Base-by-base conservation (phyloP, 108 stramenopile species). In the Pseudonitzschia multistriata region DNA sequence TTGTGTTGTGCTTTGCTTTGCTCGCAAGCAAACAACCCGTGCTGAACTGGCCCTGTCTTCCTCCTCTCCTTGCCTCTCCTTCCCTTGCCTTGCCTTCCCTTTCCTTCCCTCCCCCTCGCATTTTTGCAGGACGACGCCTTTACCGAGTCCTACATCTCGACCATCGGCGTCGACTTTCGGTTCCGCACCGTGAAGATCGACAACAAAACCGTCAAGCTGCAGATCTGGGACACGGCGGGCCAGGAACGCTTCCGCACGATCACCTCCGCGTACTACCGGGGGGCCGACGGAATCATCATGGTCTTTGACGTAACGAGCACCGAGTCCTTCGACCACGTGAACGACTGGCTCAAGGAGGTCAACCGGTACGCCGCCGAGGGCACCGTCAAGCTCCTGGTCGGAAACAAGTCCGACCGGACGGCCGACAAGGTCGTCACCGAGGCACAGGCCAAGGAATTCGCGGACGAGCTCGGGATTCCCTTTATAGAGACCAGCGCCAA, bases 341-440 rank as follows among this genome's bases (percentile, higher is more conserved):
- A 98, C 89, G 95, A 97, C 77, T 99, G 99, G 99, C 85, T 99
- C 39, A 96, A 98, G 76, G 99, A 99, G 79, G 98, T 98, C 74
- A 97, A 98, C 83, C 81, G 97, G 71, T 98, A 99, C 79, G 98
- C 97, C 21, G 94, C 90, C 14, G 97, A 97, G 75, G 98, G 98
- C 72, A 97, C 98, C 59, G 98, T 98, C 86, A 99, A 97, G 83
- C 96, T 99, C 42, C 88, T 99, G 31, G 97, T 99, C 31, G 99
- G 99, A 52, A 99, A 99, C 88, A 99, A 99, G 90, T 93, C 90
- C 78, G 99, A 99, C 86, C 81, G 98, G 54, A 93, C 94, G 34
- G 80, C 80, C 56, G 96, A 96, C 82, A 92, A 97, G 30, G 96
- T 93, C 15, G 98, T 99, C 37, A 89, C 95, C 27, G 94, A 92